Evolutionary conservation across 176 grass and related monocot genomes (phyloP).

Genomic region (Sorghum bicolor): Sorghum_bicolor_NCBIv3 NC_012872.2:3394501-3395000

Average conservation of each 20-base stretch:
- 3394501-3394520: constrained; percentile 20
- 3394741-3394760: constrained; percentile 99
- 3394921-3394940: constrained; percentile 96
- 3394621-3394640: constrained; percentile 6
- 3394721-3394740: constrained; percentile 95
- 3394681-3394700: constrained; percentile 88
- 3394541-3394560: not conserved
- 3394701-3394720: constrained; percentile 95
- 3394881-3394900: constrained; percentile 90
- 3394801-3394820: constrained; percentile 57
- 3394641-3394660: not conserved
- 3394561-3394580: constrained; percentile 1
- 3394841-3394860: not conserved
- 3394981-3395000: constrained; percentile 99
- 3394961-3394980: constrained; percentile 96
- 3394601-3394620: constrained; percentile 19
- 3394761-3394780: constrained; percentile 96
- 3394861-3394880: constrained; percentile 8
- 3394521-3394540: constrained; percentile 8
- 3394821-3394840: constrained; percentile 10
- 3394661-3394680: constrained; percentile 72
- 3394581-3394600: not conserved
- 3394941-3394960: constrained; percentile 92
- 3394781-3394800: constrained; percentile 98
- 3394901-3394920: constrained; percentile 99